phyloP scores from a whole-genome alignment of 768 basidiomycete genomes.

The Wakefieldia striispora region DNA sequence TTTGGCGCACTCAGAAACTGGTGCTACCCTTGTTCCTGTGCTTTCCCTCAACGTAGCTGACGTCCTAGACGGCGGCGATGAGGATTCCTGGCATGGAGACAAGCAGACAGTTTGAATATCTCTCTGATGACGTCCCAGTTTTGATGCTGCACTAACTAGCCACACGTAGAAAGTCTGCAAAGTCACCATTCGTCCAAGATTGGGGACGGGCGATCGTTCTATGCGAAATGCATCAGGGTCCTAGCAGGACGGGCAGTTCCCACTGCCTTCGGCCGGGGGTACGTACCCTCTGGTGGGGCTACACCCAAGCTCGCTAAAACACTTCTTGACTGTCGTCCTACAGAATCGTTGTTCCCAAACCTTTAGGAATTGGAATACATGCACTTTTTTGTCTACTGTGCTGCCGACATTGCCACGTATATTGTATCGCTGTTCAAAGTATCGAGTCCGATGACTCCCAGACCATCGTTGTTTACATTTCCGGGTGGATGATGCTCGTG shows the following conservation, averaged over 20 bases:
- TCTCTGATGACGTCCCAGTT: too few relatives aligned
- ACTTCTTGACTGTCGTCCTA: conserved; percentile 21
- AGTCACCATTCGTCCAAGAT: conserved; percentile 8
- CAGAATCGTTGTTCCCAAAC: conserved; percentile 18
- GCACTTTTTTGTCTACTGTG: conserved; percentile 4
- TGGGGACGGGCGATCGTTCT: conserved; percentile 18
- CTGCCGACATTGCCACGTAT: conserved; percentile 3
- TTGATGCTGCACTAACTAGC: neutral
- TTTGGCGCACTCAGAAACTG: conserved; percentile 21
- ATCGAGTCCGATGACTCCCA: conserved; percentile 3
- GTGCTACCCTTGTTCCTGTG: conserved; percentile 14
- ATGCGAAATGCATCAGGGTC: conserved; percentile 16
- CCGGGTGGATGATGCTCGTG: conserved; percentile 17
- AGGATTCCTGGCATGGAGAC: conserved; percentile 13
- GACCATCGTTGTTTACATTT: conserved; percentile 13
- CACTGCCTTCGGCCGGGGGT: conserved; percentile 7
- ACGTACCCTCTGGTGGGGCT: neutral
- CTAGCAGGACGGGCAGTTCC: neutral
- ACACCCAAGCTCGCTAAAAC: conserved; percentile 19
- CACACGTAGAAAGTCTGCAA: conserved; percentile 12
- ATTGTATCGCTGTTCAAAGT: conserved; percentile 11
- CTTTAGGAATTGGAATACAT: conserved; percentile 18
- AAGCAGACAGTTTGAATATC: neutral
- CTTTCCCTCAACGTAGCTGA: conserved; percentile 14
- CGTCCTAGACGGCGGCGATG: conserved; percentile 11